Percentiles rank a stretch among this genome's conserved stretches.
phyloP scores from a whole-genome alignment of 192 early-diverging fungal species.

The Podochytrium sp. region DNA sequence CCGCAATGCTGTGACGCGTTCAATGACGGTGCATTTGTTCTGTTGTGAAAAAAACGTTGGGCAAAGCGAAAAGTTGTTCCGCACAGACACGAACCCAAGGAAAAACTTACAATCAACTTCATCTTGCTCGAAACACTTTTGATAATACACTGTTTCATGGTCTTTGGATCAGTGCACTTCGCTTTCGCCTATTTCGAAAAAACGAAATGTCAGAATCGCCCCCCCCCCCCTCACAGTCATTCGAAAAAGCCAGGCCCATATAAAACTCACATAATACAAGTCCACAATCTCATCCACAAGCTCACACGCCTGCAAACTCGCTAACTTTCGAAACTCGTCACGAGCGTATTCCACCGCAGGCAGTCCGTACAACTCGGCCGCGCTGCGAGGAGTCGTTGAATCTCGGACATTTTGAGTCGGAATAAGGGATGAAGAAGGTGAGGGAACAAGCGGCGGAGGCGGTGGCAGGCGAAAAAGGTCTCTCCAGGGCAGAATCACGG shows the following conservation, averaged over 20 bases:
- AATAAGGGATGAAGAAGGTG: too few relatives aligned
- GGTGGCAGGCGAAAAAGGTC: too few relatives aligned
- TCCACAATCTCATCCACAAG: conserved; percentile 1
- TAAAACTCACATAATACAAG: neutral
- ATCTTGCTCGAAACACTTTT: neutral
- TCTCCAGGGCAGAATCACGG: too few relatives aligned
- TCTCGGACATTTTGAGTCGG: too few relatives aligned
- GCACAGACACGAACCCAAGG: too few relatives aligned
- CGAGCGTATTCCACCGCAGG: conserved; percentile 9
- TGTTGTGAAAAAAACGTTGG: neutral
- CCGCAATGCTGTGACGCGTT: neutral
- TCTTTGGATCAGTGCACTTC: neutral
- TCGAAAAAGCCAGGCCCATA: neutral
- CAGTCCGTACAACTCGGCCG: conserved; percentile 4
- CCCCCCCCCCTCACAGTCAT: neutral
- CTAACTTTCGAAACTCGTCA: neutral
- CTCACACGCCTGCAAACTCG: neutral
- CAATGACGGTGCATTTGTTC: neutral
- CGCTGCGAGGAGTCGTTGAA: too few relatives aligned
- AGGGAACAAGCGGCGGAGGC: too few relatives aligned
- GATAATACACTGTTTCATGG: neutral
- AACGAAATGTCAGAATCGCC: neutral
- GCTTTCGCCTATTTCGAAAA: neutral
- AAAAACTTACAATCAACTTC: too few relatives aligned
- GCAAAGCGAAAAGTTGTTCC: too few relatives aligned